These are phyloP conservation scores for Crinitomyces ghanaensis DNA, from an alignment of 805 yeast genomes.

Conservation along the genomic window DNA sequence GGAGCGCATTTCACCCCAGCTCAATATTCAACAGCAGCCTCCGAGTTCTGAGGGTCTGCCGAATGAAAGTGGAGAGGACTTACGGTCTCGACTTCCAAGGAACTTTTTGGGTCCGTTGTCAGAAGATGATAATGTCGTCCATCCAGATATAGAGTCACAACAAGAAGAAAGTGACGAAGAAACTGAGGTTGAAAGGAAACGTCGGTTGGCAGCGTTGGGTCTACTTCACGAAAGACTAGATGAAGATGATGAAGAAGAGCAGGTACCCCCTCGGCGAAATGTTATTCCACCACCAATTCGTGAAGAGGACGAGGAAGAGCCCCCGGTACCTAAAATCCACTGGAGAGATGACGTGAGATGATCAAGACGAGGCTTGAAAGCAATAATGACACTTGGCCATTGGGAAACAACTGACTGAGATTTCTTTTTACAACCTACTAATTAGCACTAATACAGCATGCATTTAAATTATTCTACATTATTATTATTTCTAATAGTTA, in stretches of 20 bases:
- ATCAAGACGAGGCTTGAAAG: not conserved
- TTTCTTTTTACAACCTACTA: no score
- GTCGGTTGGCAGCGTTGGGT: constrained; percentile 39
- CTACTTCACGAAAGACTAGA: constrained; percentile 16
- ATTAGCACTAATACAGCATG: not conserved
- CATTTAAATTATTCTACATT: constrained; percentile 2
- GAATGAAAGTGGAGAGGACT: not conserved
- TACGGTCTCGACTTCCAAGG: constrained; percentile 3
- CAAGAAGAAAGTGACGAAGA: constrained; percentile 28
- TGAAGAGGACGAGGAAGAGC: constrained; percentile 14
- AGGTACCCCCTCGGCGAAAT: constrained; percentile 2
- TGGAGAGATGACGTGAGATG: constrained; percentile 13
- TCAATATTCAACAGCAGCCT: not conserved
- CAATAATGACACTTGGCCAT: no score
- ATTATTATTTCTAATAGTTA: not conserved
- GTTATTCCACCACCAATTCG: constrained; percentile 7
- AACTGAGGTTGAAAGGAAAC: constrained; percentile 53
- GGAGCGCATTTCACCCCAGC: constrained; percentile 1
- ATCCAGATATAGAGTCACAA: not conserved
- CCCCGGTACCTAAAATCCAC: constrained; percentile 6
- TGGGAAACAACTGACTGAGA: not conserved
- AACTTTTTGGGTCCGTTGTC: constrained; percentile 17
- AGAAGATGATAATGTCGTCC: constrained; percentile 21
- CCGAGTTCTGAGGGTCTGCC: constrained; percentile 2
- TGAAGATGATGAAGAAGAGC: constrained; percentile 18